A percentile compares a stretch with the other conserved stretches of the same genome.
Conservation (phyloP, 768 basidiomycete species). For the Mycena indigotica region DNA sequence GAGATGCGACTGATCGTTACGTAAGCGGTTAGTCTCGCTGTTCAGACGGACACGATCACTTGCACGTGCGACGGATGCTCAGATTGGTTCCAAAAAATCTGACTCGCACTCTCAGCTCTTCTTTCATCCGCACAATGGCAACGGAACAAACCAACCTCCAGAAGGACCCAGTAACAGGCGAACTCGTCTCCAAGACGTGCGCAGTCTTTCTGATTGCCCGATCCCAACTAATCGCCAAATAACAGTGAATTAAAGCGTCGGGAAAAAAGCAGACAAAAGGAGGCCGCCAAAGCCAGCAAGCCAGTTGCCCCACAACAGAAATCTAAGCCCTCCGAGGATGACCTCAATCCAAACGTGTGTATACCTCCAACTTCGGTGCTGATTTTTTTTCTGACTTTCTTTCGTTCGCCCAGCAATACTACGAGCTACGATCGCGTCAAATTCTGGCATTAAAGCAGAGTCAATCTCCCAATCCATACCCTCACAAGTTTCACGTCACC, state of each 20-base stretch:
- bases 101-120: conserved; percentile 12
- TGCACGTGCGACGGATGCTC: background rate
- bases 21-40: no score
- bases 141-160: conserved; percentile 49
- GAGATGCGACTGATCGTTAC: no score
- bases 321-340: conserved; percentile 64
- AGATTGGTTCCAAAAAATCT: background rate
- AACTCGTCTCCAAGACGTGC: conserved; percentile 96
- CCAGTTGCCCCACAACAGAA: conserved; percentile 45
- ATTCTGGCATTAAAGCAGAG: conserved; percentile 85
- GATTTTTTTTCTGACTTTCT: conserved; percentile 7
- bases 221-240: conserved; percentile 15
- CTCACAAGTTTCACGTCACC: conserved; percentile 96
- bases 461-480: conserved; percentile 91
- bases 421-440: conserved; percentile 86
- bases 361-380: background rate
- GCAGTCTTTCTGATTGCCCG: conserved; percentile 31
- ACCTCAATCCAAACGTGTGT: conserved; percentile 89
- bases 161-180: conserved; percentile 89
- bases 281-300: conserved; percentile 71
- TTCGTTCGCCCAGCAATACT: conserved; percentile 78
- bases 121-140: conserved; percentile 41
- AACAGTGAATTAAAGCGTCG: conserved; percentile 91
- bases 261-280: conserved; percentile 83
- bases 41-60: background rate